Evolutionary conservation across 148 eudicot species (phyloP).

Genomic region (Rhododendron griersonianum): DNA sequence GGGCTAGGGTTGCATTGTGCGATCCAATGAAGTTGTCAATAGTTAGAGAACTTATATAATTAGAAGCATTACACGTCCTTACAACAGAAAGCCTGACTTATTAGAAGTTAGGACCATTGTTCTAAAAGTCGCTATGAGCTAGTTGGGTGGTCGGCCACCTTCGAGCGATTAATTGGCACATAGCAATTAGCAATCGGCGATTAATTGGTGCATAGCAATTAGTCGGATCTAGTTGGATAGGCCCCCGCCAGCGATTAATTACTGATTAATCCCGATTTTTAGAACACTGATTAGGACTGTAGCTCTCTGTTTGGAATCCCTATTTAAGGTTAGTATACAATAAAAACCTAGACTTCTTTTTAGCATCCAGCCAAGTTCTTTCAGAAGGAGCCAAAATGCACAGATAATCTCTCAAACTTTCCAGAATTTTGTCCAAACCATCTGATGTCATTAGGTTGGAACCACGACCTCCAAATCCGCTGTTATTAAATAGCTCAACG

Average conservation of each 20-base stretch:
- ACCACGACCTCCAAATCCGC: neutral
- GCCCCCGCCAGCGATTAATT: too few species aligned
- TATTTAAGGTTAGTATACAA: neutral
- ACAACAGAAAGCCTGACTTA: neutral
- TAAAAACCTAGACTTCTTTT: neutral
- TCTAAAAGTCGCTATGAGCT: too few species aligned
- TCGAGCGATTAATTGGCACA: too few species aligned
- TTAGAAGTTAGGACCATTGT: neutral
- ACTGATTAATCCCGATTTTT: too few species aligned
- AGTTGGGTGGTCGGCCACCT: too few species aligned
- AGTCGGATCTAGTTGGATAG: too few species aligned
- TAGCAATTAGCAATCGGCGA: too few species aligned
- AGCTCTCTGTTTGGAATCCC: neutral
- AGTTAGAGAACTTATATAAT: neutral
- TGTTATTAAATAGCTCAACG: neutral
- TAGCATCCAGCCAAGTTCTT: neutral
- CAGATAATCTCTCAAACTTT: neutral
- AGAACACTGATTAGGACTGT: neutral
- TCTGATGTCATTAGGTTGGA: neutral
- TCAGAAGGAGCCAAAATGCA: neutral
- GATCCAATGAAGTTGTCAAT: neutral
- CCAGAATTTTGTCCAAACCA: neutral
- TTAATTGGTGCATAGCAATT: too few species aligned
- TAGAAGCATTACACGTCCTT: neutral
- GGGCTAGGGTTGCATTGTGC: neutral